These are phyloP conservation scores for Fraxinus velutina DNA, from an alignment of 305 asterid genomes.

Conservation along the genomic window DNA sequence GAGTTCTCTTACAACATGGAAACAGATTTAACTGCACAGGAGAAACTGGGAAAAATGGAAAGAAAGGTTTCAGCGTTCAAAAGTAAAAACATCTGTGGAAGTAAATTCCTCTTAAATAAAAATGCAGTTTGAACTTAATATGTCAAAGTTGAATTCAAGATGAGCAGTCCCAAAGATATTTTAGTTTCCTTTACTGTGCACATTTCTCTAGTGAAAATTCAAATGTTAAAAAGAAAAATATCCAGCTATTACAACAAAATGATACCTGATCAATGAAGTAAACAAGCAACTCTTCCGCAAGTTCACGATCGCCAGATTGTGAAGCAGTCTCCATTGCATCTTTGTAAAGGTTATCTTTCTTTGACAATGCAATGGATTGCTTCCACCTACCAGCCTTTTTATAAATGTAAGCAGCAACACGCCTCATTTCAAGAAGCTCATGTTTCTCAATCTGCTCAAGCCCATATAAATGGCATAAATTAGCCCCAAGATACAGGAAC, in stretches of 20 bases:
- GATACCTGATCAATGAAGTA: slow-evolving; percentile 92
- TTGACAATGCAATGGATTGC: slow-evolving; percentile 92
- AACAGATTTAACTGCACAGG: background rate
- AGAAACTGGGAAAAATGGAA: background rate
- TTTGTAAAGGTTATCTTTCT: slow-evolving; percentile 92
- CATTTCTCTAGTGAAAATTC: background rate
- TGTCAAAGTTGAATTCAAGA: background rate
- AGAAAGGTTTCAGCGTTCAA: background rate
- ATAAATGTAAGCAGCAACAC: slow-evolving; percentile 97
- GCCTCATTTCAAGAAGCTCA: slow-evolving; percentile 99
- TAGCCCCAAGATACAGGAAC: slow-evolving; percentile 16
- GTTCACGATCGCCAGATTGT: slow-evolving; percentile 99
- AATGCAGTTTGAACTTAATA: background rate
- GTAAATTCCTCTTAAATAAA: background rate
- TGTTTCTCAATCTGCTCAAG: slow-evolving; percentile 88
- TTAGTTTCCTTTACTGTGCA: background rate
- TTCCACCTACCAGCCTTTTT: slow-evolving; percentile 99
- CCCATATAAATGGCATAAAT: slow-evolving; percentile 8
- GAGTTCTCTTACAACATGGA: background rate
- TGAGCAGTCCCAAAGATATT: background rate
- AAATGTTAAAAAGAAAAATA: background rate
- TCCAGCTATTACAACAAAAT: slow-evolving; percentile 6
- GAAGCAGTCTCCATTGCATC: slow-evolving; percentile 99
- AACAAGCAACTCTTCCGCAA: slow-evolving; percentile 97
- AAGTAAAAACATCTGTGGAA: background rate